phyloP scores from a whole-genome alignment of 768 basidiomycete genomes.

The Leccinum incarnatum region DNA sequence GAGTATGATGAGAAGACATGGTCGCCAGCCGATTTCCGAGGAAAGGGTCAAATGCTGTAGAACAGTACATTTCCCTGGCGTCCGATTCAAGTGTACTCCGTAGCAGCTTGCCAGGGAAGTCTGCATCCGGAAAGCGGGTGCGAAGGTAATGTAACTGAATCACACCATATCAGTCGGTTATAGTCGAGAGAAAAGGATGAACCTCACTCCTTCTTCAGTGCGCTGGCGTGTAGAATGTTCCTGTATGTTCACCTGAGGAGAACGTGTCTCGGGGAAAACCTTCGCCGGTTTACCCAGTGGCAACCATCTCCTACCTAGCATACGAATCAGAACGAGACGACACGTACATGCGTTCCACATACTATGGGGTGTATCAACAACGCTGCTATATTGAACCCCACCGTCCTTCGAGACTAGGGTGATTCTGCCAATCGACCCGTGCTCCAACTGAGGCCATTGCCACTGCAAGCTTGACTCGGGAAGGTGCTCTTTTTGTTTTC shows the following conservation, averaged over 20 bases:
- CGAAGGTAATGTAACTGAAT: constrained; percentile 68
- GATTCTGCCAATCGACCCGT: constrained; percentile 54
- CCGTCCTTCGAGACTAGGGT: constrained; percentile 47
- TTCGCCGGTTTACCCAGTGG: constrained; percentile 34
- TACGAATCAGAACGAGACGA: constrained; percentile 5
- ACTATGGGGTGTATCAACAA: constrained; percentile 33
- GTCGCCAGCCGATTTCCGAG: constrained; percentile 52
- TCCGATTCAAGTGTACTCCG: constrained; percentile 53
- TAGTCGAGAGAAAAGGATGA: not conserved
- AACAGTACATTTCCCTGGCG: constrained; percentile 31
- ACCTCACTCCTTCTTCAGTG: constrained; percentile 64
- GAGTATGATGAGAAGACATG: constrained; percentile 29
- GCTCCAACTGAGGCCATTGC: constrained; percentile 54
- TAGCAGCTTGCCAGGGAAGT: constrained; percentile 68
- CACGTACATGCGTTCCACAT: not conserved
- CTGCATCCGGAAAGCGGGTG: constrained; percentile 68
- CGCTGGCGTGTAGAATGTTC: constrained; percentile 42
- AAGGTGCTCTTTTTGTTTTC: constrained; percentile 30
- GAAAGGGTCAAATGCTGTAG: constrained; percentile 53
- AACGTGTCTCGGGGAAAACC: constrained; percentile 60
- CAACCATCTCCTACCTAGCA: constrained; percentile 32
- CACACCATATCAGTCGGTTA: not conserved
- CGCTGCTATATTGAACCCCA: constrained; percentile 51
- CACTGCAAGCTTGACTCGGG: constrained; percentile 24
- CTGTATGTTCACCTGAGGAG: constrained; percentile 31